Evolutionary conservation across 2,329 filamentous ascomycete species (phyloP), one percentile per base, ranked within the genome.

Genomic region (Penicillium sp.): DNA sequence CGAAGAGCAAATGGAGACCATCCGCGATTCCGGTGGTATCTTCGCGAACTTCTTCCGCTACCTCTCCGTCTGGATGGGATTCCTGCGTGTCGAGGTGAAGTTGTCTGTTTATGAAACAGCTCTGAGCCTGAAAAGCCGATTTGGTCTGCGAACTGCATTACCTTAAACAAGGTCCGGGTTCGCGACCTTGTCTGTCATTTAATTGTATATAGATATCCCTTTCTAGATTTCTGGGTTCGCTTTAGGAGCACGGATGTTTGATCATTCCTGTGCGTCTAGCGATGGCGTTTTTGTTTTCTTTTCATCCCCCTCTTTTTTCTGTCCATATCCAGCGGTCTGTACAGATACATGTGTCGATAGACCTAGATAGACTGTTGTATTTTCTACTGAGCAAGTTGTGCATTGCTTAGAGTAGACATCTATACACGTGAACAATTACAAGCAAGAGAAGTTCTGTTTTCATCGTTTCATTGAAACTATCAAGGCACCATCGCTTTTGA

Each of bases 41-140:
- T 64, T 86, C 8, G 80, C 66, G 9, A 87, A 86, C 60, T 68
- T 85, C 42, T 65, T 81, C 61, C 71, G 68, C 4, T 82, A 84
- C 60, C 58, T 86, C 9, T 58, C 68, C 6, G 85, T 85, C 3
- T 84, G 83, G 79, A 68, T 75, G 2, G 76, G 74, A 11, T 86
- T 83, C 65, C 73, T 81, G 53, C 77, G 82, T 33, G 80, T 88
- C 0, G 84, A 86, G 67, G 55, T 85, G 57, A 85, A 85, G 70
- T 66, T 88, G 48, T 78, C 78, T 52, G 66, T 80, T n/a, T 88
- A 86, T 70, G 85, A 88, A 73, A 76, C 75, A 37, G 82, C 83
- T 66, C 69, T 88, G 43, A 78, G 76, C 50, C 50, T 83, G 11
- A 80, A 83, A 67, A 78, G 80, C 51, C 67, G 79, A 53, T 62